A percentile compares a stretch with the other conserved stretches of the same genome.
Evolutionary conservation across 139 green algal species (phyloP).

Genomic region (Choricystis sp.): DNA sequence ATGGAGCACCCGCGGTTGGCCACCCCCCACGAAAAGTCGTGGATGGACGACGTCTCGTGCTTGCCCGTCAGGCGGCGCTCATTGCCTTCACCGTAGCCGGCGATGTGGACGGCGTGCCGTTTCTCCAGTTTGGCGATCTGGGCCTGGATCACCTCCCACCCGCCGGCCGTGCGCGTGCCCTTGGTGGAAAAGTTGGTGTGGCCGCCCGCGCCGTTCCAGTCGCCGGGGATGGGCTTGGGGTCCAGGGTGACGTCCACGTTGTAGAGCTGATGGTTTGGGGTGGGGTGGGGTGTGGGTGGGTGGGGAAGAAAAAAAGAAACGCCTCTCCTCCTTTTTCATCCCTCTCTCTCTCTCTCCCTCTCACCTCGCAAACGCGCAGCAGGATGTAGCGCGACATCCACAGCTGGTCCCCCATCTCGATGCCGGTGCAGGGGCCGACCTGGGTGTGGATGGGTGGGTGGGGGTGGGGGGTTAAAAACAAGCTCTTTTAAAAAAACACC

Average conservation of each 20-base stretch:
- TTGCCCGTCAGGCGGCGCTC: constrained; percentile 91
- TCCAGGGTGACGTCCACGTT: constrained; percentile 86
- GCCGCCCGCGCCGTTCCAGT: constrained; percentile 96
- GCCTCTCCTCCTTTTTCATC: too few species aligned
- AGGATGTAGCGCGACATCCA: constrained; percentile 94
- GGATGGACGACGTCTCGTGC: constrained; percentile 84
- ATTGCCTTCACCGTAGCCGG: constrained; percentile 82
- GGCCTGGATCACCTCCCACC: constrained; percentile 76
- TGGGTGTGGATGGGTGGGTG: constrained; percentile 18
- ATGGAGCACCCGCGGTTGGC: constrained; percentile 92
- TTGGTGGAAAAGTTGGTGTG: constrained; percentile 96
- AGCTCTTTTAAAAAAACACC: background rate
- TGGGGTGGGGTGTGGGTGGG: background rate
- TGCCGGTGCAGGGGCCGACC: constrained; percentile 82
- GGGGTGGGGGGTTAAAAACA: too few species aligned
- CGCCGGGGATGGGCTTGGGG: constrained; percentile 91
- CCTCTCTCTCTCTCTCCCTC: constrained; percentile 16
- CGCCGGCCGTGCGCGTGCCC: constrained; percentile 44
- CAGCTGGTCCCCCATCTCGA: constrained; percentile 77
- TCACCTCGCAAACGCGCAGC: constrained; percentile 44
- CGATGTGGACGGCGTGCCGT: constrained; percentile 62
- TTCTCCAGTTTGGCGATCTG: constrained; percentile 80
- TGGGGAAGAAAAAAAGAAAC: background rate
- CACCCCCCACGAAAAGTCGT: constrained; percentile 93
- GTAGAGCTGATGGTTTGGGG: constrained; percentile 44